Evolutionary conservation across 495 filamentous ascomycete genomes (phyloP).

Genomic region (Acidiella bohemica): DNA sequence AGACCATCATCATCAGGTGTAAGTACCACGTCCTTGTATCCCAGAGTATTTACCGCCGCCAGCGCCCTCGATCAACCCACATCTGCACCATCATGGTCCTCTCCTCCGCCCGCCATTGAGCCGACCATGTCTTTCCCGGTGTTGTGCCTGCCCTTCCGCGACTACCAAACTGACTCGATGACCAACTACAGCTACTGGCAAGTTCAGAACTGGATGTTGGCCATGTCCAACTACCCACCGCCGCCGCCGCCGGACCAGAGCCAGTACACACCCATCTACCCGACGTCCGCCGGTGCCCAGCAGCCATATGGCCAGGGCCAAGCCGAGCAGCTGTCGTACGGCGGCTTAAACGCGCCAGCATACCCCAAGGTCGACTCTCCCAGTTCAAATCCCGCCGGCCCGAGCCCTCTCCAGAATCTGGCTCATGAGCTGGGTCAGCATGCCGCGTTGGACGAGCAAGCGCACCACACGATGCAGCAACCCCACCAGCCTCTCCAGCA

Average conservation of each 20-base stretch:
- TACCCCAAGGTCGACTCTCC: slow-evolving; percentile 18
- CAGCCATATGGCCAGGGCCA: slow-evolving; percentile 6
- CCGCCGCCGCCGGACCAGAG: slow-evolving; percentile 14
- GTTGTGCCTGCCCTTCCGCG: slow-evolving; percentile 1
- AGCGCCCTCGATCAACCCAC: too few relatives aligned
- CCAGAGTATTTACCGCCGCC: too few relatives aligned
- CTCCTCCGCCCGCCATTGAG: too few relatives aligned
- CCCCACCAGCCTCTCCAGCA: slow-evolving; percentile 1
- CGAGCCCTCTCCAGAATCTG: slow-evolving; percentile 6
- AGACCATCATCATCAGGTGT: too few relatives aligned
- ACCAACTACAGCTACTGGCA: slow-evolving; percentile 8
- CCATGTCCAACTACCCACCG: slow-evolving; percentile 20
- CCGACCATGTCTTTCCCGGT: too few relatives aligned
- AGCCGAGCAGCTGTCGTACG: slow-evolving; percentile 9
- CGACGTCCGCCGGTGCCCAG: slow-evolving; percentile 12
- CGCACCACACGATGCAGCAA: slow-evolving; percentile 8
- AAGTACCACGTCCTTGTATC: too few relatives aligned
- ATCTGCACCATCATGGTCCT: too few relatives aligned
- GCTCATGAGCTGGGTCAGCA: slow-evolving; percentile 10
- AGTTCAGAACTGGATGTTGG: slow-evolving; percentile 17
- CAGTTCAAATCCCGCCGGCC: background rate
- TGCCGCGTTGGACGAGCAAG: slow-evolving; percentile 5
- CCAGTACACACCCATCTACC: slow-evolving; percentile 18
- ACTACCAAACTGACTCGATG: background rate
- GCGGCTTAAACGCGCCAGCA: slow-evolving; percentile 7